Evolutionary conservation across 192 early-diverging fungal genomes (phyloP).

Genomic region (Coemansia sp.): DNA sequence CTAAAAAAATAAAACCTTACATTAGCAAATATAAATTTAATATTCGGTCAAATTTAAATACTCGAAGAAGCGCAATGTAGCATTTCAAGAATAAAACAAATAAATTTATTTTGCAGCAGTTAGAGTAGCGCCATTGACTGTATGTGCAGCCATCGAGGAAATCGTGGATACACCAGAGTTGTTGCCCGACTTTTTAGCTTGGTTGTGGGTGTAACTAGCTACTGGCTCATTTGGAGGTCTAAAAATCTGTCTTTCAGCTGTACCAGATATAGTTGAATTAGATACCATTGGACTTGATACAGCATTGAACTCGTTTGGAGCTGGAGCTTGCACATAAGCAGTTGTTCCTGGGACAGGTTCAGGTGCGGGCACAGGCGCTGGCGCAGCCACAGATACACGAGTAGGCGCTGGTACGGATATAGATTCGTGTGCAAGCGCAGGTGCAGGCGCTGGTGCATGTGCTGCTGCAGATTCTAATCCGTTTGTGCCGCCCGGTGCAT

Average conservation of each 20-base stretch:
- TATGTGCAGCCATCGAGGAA: slow-evolving; percentile 40
- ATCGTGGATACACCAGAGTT: slow-evolving; percentile 2
- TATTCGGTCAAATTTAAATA: background rate
- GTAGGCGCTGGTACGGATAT: background rate
- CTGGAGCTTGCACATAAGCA: background rate
- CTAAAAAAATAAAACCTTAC: background rate
- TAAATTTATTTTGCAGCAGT: slow-evolving; percentile 22
- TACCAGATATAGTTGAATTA: background rate
- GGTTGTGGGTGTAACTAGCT: background rate
- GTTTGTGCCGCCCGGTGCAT: background rate
- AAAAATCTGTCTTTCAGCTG: background rate
- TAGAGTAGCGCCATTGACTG: slow-evolving; percentile 16
- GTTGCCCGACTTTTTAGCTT: background rate
- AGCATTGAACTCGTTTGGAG: background rate
- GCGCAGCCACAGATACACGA: background rate
- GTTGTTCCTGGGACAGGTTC: background rate
- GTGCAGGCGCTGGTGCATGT: background rate
- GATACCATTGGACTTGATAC: background rate
- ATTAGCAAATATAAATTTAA: background rate
- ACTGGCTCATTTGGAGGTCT: background rate
- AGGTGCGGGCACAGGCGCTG: background rate
- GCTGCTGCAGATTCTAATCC: background rate
- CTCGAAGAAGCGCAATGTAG: background rate
- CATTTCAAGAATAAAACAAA: background rate
- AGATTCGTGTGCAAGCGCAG: background rate